Evolutionary conservation across 139 green algal genomes (phyloP), one percentile per base, ranked within the genome.

Genomic region (Eudorina sp.): DNA sequence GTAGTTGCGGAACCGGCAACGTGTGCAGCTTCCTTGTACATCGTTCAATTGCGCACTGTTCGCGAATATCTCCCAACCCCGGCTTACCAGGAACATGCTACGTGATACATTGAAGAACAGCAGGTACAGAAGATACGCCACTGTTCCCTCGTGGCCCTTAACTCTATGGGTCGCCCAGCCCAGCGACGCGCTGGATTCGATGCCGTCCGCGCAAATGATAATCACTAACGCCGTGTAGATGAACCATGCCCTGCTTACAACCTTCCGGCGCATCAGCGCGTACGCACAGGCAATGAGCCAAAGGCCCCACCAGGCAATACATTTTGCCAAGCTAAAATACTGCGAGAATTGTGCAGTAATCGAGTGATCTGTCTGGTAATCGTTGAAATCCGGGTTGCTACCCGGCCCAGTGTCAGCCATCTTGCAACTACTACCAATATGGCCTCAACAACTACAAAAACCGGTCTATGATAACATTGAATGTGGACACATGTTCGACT

Each of bases 181-280:
- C 27, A 41, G 40, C 25, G 43, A 75, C 6, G 55, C 53, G 36
- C 34, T 53, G 21, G 46, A 46, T 21, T 85, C 40, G 29, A 85
- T 45, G 3, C 46, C 78, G 41, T 85, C 74, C 27, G 48, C 74
- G 55, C 27, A 40, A 23, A 74, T 55, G 25, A 41, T 23, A 3
- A 34, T 11, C 3, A 74, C 29, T 1, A 85, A 58, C 55, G 41
- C 29, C 4, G 38, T 38, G 40, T 73, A 86, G 18, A 86, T 45
- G 29, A 86, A 86, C 80, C 80, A 86, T 34, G 80, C 43, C n/a
- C 80, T 62, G 41, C 60, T 77, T 29, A 77, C 80, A 36, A 86
- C 19, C 2, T 48, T 60, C 0, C 60, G 60, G 29, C 43, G 46
- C 27, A 62, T 3, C 18, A 86, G 27, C 8, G 41, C 43, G 4